Evolutionary conservation across 768 basidiomycete genomes (phyloP), one percentile per base, ranked within the genome.

Genomic region (Mycena olivaceomarginata): DNA sequence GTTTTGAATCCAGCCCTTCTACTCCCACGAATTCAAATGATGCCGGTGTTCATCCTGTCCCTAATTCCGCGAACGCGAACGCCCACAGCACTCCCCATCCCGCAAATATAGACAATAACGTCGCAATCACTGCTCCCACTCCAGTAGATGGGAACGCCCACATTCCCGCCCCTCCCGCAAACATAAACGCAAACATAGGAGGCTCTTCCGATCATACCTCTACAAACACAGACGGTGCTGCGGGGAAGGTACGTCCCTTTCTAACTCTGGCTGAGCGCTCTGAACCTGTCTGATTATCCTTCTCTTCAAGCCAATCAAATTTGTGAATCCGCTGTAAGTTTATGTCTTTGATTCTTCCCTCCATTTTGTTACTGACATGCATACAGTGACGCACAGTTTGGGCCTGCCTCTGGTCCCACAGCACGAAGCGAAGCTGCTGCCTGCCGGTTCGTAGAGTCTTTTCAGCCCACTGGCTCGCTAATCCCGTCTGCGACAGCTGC

Each of bases 321-420:
- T 60, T 39, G 59, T 60, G 39, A 60, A 39, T 39, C 59, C 59
- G 5, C 39, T 65, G 45, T 46, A 39, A 46, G n/a, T 20, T 46
- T 65, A 2, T 46, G n/a, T 53, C 51, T 53, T 53, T 8, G 11
- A 22, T 65, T 65, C 31, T 16, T 63, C 31, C 40, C 41, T 65
- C 45, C 39, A 12, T 65, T n/a, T 16, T 16, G 59, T 39, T 37
- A 60, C 59, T 39, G 11, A 64, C n/a, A 9, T 43, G 40, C 45
- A 4, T 65, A 31, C 40, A 43, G 64, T n/a, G 45, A 43, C 13
- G 41, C 39, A 18, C 11, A 25, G 20, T 43, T 43, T 65, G 64
- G 64, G 39, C 64, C 45, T 10, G 64, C 45, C 18, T 65, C 64
- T 22, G 64, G 59, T 37, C 59, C 59, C 8, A 64, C 63, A 8